Evolutionary conservation across 2,329 filamentous ascomycete genomes (phyloP).

Genomic region (Colletotrichum sp.): DNA sequence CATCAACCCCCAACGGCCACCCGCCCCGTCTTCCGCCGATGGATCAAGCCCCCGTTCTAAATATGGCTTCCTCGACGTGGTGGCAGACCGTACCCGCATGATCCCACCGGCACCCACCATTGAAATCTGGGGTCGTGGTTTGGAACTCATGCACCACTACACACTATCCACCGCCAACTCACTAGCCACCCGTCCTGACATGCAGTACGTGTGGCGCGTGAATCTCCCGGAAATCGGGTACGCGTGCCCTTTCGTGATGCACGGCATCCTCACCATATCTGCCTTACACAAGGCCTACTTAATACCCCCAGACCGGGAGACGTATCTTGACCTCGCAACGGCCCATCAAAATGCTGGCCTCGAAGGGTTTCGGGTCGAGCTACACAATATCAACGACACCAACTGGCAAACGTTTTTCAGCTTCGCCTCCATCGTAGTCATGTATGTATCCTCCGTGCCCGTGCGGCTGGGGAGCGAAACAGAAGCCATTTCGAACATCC

Average conservation of each 20-base stretch:
- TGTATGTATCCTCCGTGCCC: constrained; percentile 23
- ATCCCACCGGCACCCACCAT: background rate
- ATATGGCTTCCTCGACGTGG: background rate
- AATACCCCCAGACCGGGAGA: constrained; percentile 26
- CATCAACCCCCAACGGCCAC: background rate
- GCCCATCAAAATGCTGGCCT: constrained; percentile 34
- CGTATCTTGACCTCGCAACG: constrained; percentile 29
- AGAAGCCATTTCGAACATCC: background rate
- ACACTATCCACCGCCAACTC: constrained; percentile 29
- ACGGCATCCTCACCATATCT: constrained; percentile 33
- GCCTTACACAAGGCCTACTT: constrained; percentile 35
- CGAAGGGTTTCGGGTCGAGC: constrained; percentile 29
- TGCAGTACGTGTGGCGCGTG: constrained; percentile 30
- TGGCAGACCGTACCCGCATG: background rate
- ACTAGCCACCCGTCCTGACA: constrained; percentile 26
- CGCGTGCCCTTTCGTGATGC: constrained; percentile 30
- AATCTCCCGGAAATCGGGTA: constrained; percentile 31
- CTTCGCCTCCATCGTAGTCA: constrained; percentile 44
- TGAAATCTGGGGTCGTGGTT: constrained; percentile 11
- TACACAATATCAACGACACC: constrained; percentile 22
- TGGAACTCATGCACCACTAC: constrained; percentile 37
- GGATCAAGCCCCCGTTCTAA: background rate
- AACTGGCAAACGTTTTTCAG: constrained; percentile 39
- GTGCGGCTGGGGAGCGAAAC: background rate
- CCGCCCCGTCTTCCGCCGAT: background rate